Evolutionary conservation across 2,329 filamentous ascomycete species (phyloP).

Genomic region (Endoconidiophora laricicola): DNA sequence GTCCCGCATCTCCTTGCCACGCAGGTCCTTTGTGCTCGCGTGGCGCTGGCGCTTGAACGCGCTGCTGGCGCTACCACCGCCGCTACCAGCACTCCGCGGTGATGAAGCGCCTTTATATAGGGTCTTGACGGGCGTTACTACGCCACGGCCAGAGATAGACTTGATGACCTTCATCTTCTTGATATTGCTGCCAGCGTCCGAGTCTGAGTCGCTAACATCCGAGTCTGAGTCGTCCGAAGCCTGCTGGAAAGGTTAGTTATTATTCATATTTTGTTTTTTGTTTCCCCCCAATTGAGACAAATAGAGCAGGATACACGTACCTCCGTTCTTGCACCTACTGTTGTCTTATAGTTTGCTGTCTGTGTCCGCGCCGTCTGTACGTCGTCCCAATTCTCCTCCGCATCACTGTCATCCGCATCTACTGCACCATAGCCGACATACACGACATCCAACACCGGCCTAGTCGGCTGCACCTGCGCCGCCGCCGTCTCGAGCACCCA

Average conservation of each 20-base stretch:
- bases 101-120: background rate
- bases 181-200: conserved; percentile 5
- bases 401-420: conserved; percentile 21
- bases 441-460: conserved; percentile 37
- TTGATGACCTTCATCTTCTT: conserved; percentile 11
- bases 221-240: conserved; percentile 13
- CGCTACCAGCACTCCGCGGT: conserved; percentile 7
- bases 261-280: background rate
- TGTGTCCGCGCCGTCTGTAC: conserved; percentile 20
- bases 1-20: conserved; percentile 34
- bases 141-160: conserved; percentile 9
- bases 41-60: conserved; percentile 5
- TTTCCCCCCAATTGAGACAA: background rate
- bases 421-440: conserved; percentile 38
- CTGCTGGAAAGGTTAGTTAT: conserved; percentile 1
- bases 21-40: conserved; percentile 2
- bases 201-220: conserved; percentile 6
- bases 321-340: conserved; percentile 14
- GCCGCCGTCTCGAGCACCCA: conserved; percentile 49
- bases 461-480: conserved; percentile 18
- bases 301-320: conserved; percentile 15
- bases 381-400: conserved; percentile 21
- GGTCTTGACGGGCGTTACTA: background rate
- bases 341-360: conserved; percentile 19
- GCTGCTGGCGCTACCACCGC: background rate